Base-by-base conservation (phyloP, 495 filamentous ascomycete species). In the Neurospora sp. region DNA sequence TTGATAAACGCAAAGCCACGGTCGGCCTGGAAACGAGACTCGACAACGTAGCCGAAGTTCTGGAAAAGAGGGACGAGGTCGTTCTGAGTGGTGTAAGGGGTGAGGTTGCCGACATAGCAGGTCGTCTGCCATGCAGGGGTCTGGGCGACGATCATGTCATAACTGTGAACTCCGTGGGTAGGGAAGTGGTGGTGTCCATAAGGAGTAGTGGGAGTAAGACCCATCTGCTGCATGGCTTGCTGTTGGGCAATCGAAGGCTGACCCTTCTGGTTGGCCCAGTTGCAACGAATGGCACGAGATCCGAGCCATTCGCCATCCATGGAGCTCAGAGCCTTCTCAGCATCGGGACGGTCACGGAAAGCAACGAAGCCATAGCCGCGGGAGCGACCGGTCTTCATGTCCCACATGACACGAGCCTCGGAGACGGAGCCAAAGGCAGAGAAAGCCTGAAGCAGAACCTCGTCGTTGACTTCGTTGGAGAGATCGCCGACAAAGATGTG, bases 261-360 rank as follows among this genome's bases (percentile, higher is more conserved):
- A 44, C 96, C 96, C 87, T 99, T 99, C 81, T 99, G 96, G 83
- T 99, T 99, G 70, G 96, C 96, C 96, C 96, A 99, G 85, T 99
- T 99, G 88, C 95, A 98, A 73, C 96, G 93, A 80, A 99, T 99
- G 4, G 96, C 96, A 70, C 96, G 94, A 74, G 96, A 98, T 69
- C 96, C 96, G 70, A 99, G 91, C 96, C 96, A 99, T 87, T 99
- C 96, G 70, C 96, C 95, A 80, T 99, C 96, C 96, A 98, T 99
- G 69, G 94, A 93, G 81, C 89, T 96, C 75, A 99, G 83, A 2
- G 96, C 96, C 83, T 98, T 97, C 82, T 99, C 96, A 17, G 96
- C 96, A 78, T 99, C 96, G 1, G 86, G 84, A 69, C 94, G 94
- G 27, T 99, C 96, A 72, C 96, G 91, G 89, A 97, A 99, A 59